Evolutionary conservation across 257 asterid genomes (phyloP), one percentile per base, ranked within the genome.

Genomic region (Plectranthus barbatus): DNA sequence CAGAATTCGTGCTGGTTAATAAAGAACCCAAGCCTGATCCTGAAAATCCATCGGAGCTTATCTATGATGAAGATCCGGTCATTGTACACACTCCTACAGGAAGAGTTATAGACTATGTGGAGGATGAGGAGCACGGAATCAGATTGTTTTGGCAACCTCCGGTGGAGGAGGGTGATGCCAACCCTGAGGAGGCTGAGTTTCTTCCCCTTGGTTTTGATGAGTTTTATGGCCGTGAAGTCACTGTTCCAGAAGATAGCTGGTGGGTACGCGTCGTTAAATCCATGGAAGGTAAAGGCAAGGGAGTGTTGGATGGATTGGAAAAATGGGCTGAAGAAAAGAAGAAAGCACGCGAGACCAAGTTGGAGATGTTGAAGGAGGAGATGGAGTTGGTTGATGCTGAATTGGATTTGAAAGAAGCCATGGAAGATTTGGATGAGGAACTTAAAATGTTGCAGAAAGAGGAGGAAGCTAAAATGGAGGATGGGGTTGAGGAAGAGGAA

Each of bases 1-100:
- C 95, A 56, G 99, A 93, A 67, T 93, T 93, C 59, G 60, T 85
- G 40, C 79, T 93, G 59, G 60, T 89, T 54, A 87, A 87, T 67
- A 81, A 85, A 71, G 97, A 90, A 51, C 97, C 97, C 13, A 85
- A 82, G 74, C 92, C 97, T 45, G 96, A 93, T 80, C 99, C 99
- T 4, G 76, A 90, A 62, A 80, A 93, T 67, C 96, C 99, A 42
- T 80, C 95, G n/a, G 72, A 81, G 58, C 85, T 81, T 20, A 60
- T 84, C 51, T 73, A 84, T 66, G 76, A 72, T 5, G 96, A 87
- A 70, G 99, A 93, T 60, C 99, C 99, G 13, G 75, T 82, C 60
- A 90, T 93, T 71, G 64, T 93, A 59, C 99, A 92, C 59, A 84
- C 96, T 17, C 99, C 96, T 42, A 89, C 94, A 11, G 97, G 99